Evolutionary conservation across 2,329 filamentous ascomycete genomes (phyloP).

Genomic region (Phyllachora maydis): DNA sequence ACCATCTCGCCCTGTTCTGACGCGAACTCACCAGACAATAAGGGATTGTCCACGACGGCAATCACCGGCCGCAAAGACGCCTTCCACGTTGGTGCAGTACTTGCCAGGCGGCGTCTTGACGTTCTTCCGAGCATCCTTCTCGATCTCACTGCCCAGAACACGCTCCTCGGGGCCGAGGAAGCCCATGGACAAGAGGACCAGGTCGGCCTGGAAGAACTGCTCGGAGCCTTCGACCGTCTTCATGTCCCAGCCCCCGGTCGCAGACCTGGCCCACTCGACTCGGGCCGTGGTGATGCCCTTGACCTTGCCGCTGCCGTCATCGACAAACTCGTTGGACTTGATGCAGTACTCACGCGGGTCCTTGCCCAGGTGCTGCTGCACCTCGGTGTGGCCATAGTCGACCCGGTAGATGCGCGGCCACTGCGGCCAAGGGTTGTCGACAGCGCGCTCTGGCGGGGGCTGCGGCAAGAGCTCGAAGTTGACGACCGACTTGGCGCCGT

Average conservation of each 20-base stretch:
- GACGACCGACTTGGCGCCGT: conserved; percentile 85
- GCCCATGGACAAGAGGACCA: conserved; percentile 90
- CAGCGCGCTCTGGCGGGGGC: conserved; percentile 72
- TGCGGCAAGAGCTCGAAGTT: conserved; percentile 95
- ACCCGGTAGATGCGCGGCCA: conserved; percentile 96
- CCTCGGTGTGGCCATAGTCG: conserved; percentile 93
- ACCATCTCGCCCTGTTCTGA: conserved; percentile 1
- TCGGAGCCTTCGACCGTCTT: conserved; percentile 87
- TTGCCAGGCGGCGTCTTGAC: conserved; percentile 81
- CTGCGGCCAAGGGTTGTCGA: conserved; percentile 95
- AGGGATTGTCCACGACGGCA: conserved; percentile 87
- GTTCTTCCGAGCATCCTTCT: conserved; percentile 86
- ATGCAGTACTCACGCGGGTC: conserved; percentile 95
- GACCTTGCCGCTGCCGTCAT: conserved; percentile 69
- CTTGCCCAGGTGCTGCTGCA: conserved; percentile 88
- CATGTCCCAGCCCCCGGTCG: conserved; percentile 91
- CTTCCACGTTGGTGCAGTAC: conserved; percentile 73
- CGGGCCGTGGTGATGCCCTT: conserved; percentile 93
- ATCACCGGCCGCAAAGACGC: conserved; percentile 86
- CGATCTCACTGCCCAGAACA: conserved; percentile 68
- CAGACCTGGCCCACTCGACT: conserved; percentile 86
- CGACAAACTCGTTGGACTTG: conserved; percentile 93
- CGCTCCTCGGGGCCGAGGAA: conserved; percentile 88
- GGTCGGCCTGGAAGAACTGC: conserved; percentile 89
- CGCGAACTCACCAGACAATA: conserved; percentile 64